These are phyloP conservation scores for Teunomyces kruisii DNA, from an alignment of 805 yeast species.

Conservation along the genomic window DNA sequence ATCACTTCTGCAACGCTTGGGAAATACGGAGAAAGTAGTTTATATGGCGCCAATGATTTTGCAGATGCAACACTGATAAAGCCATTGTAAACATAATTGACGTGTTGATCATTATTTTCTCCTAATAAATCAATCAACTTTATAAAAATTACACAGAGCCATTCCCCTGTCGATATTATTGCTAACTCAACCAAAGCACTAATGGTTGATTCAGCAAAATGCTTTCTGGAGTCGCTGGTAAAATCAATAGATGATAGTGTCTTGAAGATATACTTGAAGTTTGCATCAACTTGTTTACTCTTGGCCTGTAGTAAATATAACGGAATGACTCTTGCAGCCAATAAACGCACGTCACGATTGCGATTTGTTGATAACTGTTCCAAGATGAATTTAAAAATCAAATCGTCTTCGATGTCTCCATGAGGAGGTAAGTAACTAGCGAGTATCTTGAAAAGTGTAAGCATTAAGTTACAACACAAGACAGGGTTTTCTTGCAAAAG, in stretches of 20 bases:
- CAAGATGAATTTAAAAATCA: constrained; percentile 42
- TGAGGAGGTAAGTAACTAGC: constrained; percentile 53
- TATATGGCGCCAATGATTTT: constrained; percentile 68
- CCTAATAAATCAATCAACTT: constrained; percentile 67
- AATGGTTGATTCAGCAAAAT: constrained; percentile 59
- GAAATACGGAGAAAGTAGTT: constrained; percentile 73
- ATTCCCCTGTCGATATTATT: constrained; percentile 61
- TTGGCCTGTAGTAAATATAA: constrained; percentile 42
- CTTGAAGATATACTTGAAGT: constrained; percentile 44
- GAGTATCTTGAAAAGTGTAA: constrained; percentile 51
- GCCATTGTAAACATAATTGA: constrained; percentile 67
- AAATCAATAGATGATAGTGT: constrained; percentile 43
- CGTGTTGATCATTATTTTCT: constrained; percentile 61
- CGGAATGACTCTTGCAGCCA: constrained; percentile 55
- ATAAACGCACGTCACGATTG: constrained; percentile 56
- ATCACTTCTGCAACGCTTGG: constrained; percentile 67
- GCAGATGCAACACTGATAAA: constrained; percentile 57
- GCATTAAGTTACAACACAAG: constrained; percentile 42
- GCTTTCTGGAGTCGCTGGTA: constrained; percentile 22
- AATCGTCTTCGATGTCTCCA: constrained; percentile 18
- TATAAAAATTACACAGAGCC: constrained; percentile 63
- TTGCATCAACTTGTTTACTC: constrained; percentile 38
- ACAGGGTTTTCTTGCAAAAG: constrained; percentile 19
- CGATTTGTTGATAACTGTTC: constrained; percentile 35
- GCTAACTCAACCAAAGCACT: constrained; percentile 67